These are phyloP conservation scores for Aureobasidium namibiae DNA, from an alignment of 2,329 filamentous ascomycete species.

Conservation along the genomic window DNA sequence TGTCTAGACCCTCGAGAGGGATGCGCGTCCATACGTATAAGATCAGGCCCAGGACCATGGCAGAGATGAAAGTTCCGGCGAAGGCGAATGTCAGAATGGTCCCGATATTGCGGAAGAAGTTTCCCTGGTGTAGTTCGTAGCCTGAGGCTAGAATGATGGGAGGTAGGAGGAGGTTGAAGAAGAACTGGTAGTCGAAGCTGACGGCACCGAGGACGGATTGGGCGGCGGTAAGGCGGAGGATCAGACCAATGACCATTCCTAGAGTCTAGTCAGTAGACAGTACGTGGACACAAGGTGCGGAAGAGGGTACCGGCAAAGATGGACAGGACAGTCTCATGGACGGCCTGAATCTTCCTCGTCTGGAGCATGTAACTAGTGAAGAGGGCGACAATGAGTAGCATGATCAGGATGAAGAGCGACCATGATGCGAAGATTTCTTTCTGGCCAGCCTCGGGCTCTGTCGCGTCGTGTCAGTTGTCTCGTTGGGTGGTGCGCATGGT, in stretches of 20 bases:
- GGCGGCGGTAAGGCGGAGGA: constrained; percentile 72
- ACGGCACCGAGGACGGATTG: constrained; percentile 83
- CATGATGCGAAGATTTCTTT: constrained; percentile 95
- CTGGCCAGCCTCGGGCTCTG: constrained; percentile 70
- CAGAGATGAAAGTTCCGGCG: constrained; percentile 92
- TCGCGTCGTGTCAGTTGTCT: constrained; percentile 13
- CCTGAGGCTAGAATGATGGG: constrained; percentile 96
- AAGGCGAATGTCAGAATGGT: constrained; percentile 97
- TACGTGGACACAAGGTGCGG: not conserved
- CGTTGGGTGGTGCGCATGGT: not conserved
- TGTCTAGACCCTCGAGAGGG: constrained; percentile 73
- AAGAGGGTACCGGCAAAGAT: constrained; percentile 74
- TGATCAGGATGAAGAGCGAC: constrained; percentile 94
- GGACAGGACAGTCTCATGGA: constrained; percentile 96
- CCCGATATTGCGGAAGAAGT: constrained; percentile 98
- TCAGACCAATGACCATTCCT: constrained; percentile 93
- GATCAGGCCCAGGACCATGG: constrained; percentile 83
- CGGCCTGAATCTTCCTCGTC: constrained; percentile 91
- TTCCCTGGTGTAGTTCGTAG: constrained; percentile 95
- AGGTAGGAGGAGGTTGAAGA: constrained; percentile 97
- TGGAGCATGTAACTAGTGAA: constrained; percentile 97
- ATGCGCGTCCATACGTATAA: constrained; percentile 84
- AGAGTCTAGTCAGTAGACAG: not conserved
- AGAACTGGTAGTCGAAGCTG: constrained; percentile 98
- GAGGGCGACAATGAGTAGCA: constrained; percentile 86